Conservation (phyloP, 345 rosid genomes). For the Odontarrhena argentea region DNA sequence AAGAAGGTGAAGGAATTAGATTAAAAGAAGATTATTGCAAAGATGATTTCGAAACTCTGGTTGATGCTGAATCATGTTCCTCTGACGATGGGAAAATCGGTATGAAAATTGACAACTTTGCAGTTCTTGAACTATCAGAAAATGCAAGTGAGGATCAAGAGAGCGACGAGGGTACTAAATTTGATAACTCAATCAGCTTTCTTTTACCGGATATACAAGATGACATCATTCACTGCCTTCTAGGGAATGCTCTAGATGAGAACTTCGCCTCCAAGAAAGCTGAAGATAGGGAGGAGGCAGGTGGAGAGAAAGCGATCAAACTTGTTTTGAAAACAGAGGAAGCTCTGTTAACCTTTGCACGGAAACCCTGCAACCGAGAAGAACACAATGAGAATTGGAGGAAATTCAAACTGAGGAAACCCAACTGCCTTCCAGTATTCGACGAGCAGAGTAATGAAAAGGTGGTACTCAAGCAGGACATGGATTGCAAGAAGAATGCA, state of each 20-base stretch:
- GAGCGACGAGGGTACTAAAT: not conserved
- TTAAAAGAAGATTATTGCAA: not conserved
- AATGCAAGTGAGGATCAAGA: not conserved
- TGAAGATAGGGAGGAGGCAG: not conserved
- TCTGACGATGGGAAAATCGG: not conserved
- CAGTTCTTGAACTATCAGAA: conserved; percentile 8
- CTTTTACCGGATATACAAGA: not conserved
- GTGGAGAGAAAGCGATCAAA: conserved; percentile 23
- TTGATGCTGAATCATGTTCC: not conserved
- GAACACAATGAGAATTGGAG: conserved; percentile 39
- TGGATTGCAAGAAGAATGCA: conserved; percentile 57
- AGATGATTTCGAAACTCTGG: not conserved
- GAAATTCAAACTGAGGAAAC: conserved; percentile 64
- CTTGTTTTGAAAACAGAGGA: conserved; percentile 27
- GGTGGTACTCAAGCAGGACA: conserved; percentile 65
- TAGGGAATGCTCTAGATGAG: conserved; percentile 12
- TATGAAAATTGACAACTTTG: not conserved
- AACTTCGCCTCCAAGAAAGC: not conserved
- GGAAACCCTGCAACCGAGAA: conserved; percentile 37
- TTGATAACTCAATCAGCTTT: not conserved
- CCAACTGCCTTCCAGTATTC: conserved; percentile 57
- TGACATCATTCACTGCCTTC: not conserved
- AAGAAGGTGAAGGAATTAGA: not conserved
- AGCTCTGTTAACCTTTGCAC: conserved; percentile 12
- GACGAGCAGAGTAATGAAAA: conserved; percentile 56